Percentiles rank a stretch among this genome's conserved stretches.
phyloP scores from a whole-genome alignment of 2,329 filamentous ascomycete species.

The Pseudogymnoascus verrucosus region DNA sequence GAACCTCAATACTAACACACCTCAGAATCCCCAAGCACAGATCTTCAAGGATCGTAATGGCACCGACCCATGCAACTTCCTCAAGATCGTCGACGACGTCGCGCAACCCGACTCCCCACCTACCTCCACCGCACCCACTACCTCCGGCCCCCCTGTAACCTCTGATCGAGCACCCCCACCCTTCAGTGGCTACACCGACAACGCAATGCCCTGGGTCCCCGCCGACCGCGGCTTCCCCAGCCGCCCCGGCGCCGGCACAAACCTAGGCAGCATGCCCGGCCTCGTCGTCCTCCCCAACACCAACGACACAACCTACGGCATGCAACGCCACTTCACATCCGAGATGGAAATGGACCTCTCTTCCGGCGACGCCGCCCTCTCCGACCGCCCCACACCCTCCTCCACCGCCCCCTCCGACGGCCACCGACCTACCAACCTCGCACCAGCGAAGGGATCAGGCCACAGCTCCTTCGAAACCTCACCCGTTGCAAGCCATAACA shows the following conservation, averaged over 20 bases:
- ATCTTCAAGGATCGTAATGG: constrained; percentile 29
- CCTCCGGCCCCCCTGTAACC: not conserved
- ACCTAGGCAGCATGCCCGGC: not conserved
- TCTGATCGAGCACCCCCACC: not conserved
- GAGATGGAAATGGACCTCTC: constrained; percentile 39
- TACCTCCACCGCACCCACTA: constrained; percentile 16
- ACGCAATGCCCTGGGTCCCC: not conserved
- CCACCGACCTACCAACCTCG: constrained; percentile 7
- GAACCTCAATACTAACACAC: constrained; percentile 13
- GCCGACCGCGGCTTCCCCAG: not conserved
- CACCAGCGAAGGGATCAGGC: constrained; percentile 17
- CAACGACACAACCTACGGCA: constrained; percentile 1
- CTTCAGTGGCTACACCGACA: not conserved
- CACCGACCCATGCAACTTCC: constrained; percentile 40
- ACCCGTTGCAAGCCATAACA: constrained; percentile 30
- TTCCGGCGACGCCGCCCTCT: constrained; percentile 38
- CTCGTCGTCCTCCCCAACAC: not conserved
- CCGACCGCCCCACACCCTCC: constrained; percentile 51
- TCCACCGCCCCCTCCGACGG: constrained; percentile 44
- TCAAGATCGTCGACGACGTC: constrained; percentile 61
- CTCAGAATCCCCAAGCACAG: constrained; percentile 1
- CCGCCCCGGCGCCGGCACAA: not conserved
- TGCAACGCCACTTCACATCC: constrained; percentile 2
- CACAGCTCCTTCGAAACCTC: constrained; percentile 44
- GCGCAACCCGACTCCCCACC: not conserved